Conservation (phyloP, 2,329 filamentous ascomycete species). For the Aspergillus pseudotamarii region DNA sequence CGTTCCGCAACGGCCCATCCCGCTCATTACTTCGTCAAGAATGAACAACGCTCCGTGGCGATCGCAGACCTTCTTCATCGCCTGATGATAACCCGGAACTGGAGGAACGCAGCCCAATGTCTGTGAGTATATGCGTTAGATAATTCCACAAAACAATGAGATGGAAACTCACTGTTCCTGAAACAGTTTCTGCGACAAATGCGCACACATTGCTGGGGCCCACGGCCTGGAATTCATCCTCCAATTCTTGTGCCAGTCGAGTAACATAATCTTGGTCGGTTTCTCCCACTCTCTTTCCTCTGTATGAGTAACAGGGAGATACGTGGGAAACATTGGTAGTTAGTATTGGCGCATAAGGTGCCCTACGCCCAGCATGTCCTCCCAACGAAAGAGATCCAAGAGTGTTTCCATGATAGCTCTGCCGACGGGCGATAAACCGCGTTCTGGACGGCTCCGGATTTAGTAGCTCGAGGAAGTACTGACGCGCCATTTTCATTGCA, state of each 20-base stretch:
- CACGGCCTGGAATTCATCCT: constrained; percentile 50
- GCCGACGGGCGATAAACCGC: constrained; percentile 49
- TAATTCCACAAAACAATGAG: not conserved
- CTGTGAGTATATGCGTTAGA: constrained; percentile 9
- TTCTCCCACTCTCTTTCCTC: constrained; percentile 37
- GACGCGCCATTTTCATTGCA: constrained; percentile 52
- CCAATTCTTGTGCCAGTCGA: constrained; percentile 49
- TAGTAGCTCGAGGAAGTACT: constrained; percentile 50
- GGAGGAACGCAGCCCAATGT: constrained; percentile 56
- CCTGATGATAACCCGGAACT: constrained; percentile 57
- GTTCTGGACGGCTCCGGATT: constrained; percentile 39
- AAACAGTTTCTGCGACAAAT: constrained; percentile 56
- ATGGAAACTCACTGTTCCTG: constrained; percentile 45
- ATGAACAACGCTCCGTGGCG: constrained; percentile 57
- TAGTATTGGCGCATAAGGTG: constrained; percentile 37
- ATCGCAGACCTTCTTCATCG: constrained; percentile 57
- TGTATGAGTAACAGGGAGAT: constrained; percentile 41
- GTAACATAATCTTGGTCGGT: constrained; percentile 45
- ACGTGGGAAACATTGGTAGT: constrained; percentile 28
- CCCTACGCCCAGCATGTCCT: constrained; percentile 35
- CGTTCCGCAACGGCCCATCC: constrained; percentile 57
- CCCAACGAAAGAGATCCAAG: constrained; percentile 51
- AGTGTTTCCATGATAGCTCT: constrained; percentile 56
- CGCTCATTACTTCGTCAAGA: constrained; percentile 56
- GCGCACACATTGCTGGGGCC: constrained; percentile 49